These are phyloP conservation scores for Phytopythium delawarense DNA, from an alignment of 352 stramenopile species.

Conservation along the genomic window DNA sequence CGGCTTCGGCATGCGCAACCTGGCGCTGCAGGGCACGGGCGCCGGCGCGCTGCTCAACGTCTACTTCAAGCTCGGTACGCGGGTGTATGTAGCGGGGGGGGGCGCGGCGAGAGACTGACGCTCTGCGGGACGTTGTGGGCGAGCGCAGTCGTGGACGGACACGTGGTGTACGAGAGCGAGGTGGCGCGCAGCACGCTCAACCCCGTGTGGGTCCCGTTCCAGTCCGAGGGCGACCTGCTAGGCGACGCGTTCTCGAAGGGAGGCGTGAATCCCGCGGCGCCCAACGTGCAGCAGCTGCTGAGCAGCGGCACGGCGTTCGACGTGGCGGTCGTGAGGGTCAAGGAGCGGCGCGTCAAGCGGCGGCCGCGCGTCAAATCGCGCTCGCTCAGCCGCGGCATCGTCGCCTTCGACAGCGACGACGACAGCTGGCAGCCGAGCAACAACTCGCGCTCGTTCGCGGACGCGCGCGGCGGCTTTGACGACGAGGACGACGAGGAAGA, in stretches of 20 bases:
- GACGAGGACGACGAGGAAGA: slow-evolving; percentile 28
- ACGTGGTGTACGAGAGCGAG: slow-evolving; percentile 73
- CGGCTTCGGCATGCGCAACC: slow-evolving; percentile 75
- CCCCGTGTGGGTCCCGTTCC: slow-evolving; percentile 78
- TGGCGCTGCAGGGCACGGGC: slow-evolving; percentile 44
- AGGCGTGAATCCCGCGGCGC: slow-evolving; percentile 9
- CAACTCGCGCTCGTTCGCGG: slow-evolving; percentile 38
- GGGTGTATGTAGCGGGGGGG: not conserved
- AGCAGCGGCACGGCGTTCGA: slow-evolving; percentile 55
- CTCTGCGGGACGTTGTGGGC: not conserved
- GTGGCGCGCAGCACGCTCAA: slow-evolving; percentile 67
- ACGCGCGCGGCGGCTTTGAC: slow-evolving; percentile 27
- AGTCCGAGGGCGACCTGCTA: slow-evolving; percentile 32
- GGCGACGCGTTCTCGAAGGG: slow-evolving; percentile 4
- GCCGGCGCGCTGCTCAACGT: slow-evolving; percentile 54
- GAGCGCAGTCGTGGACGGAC: slow-evolving; percentile 51
- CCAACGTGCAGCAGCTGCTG: slow-evolving; percentile 33
- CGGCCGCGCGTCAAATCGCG: slow-evolving; percentile 46
- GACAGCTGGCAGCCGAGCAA: slow-evolving; percentile 32
- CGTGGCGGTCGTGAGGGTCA: slow-evolving; percentile 61
- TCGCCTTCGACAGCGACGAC: slow-evolving; percentile 40
- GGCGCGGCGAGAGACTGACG: not conserved
- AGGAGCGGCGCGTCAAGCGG: slow-evolving; percentile 36
- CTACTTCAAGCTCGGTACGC: slow-evolving; percentile 73
- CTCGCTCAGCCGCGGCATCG: slow-evolving; percentile 28